Base-by-base conservation (phyloP, 441 rosid species). In the Gossypium schwendimanii region DNA sequence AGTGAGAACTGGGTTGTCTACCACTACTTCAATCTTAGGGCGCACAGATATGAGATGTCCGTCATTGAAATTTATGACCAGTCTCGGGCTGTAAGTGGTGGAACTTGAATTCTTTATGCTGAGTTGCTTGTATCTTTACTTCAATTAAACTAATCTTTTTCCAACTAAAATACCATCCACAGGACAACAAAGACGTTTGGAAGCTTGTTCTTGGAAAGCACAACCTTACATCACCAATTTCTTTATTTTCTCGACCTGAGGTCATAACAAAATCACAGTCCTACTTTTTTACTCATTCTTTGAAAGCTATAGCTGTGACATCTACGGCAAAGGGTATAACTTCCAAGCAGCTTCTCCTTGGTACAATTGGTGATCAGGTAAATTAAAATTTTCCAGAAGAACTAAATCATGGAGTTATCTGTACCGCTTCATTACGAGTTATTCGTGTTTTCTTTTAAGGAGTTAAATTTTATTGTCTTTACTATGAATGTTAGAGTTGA, bases 1-100 rank as follows among this genome's bases (percentile, higher is more conserved):
- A 96, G 98, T 79, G 99, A 96, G 77, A 96, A 96, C 76, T 96
- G 99, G 98, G 94, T 93, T 82, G 88, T 96, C 52, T 96, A 93
- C 84, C 98, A 96, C 87, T 91, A 93, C 81, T 96, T 96, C 84
- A 96, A 93, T 82, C 93, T 96, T 59, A 87, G 97, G 83, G 97
- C 96, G 9, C 99, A 96, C 83, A 90, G 97, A 87, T 87, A 86
- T 71, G 99, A 93, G 89, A 89, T 96, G 90, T 88, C 99, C 1
- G 98, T 96, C 55, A 83, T 89, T 55, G 99, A 96, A 84, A 87
- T 93, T 47, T 96, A 89, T 84, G 98, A 96, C 76, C 99, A 93
- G 77, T 96, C 98, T 65, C 90, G 98, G 41, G 99, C 98, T 80
- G 99, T 96, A 93, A 70, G 91, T 15, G 17, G 63, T 12, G 66